Conservation (phyloP, 257 asterid species). For the Solanum clarkiae region DNA sequence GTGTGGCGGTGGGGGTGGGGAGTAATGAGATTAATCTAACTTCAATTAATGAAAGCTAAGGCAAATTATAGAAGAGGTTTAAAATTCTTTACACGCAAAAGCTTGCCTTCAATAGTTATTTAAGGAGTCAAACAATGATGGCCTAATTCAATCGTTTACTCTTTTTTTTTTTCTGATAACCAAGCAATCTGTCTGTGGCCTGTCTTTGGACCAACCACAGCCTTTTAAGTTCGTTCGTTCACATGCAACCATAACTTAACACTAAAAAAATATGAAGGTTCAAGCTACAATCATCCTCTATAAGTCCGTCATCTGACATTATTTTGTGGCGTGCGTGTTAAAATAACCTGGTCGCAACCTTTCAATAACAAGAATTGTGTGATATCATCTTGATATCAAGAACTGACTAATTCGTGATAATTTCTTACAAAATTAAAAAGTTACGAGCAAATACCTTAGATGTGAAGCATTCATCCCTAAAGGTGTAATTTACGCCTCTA, state of each 20-base stretch:
- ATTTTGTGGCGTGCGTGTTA: not conserved
- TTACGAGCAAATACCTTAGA: slow-evolving; percentile 48
- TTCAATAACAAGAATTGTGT: not conserved
- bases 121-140: not conserved
- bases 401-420: not conserved
- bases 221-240: too few relatives aligned
- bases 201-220: too few relatives aligned
- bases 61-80: not conserved
- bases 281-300: not conserved
- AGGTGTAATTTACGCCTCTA: slow-evolving; percentile 58
- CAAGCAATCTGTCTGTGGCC: too few relatives aligned
- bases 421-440: not conserved
- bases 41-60: not conserved
- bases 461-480: slow-evolving; percentile 73
- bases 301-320: not conserved
- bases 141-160: not conserved
- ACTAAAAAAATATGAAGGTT: not conserved
- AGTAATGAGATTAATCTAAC: not conserved
- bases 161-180: too few relatives aligned
- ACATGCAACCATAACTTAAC: not conserved
- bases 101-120: not conserved
- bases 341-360: not conserved
- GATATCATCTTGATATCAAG: not conserved
- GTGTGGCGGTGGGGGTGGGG: not conserved
- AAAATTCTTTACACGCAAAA: not conserved